Evolutionary conservation across 2,329 filamentous ascomycete genomes (phyloP).

Genomic region (Ceratocystis variospora): DNA sequence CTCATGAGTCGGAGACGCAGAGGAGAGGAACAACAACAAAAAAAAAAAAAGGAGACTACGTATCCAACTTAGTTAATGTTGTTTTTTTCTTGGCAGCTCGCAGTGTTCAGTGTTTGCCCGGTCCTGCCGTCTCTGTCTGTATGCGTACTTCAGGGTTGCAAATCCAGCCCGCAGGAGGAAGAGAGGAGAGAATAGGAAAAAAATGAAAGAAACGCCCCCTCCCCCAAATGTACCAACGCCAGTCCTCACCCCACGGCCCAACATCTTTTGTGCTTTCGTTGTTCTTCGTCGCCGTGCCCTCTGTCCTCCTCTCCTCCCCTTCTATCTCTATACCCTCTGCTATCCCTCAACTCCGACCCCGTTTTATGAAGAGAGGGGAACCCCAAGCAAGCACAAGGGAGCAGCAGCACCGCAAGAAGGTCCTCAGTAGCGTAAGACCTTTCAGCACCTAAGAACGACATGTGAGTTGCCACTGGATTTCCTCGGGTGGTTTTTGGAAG

Average conservation of each 20-base stretch:
- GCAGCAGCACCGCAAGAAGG: too few relatives aligned
- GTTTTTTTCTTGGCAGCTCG: too few relatives aligned
- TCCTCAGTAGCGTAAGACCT: too few relatives aligned
- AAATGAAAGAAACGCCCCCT: background rate
- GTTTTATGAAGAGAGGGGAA: too few relatives aligned
- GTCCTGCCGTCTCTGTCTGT: background rate
- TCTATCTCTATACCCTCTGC: background rate
- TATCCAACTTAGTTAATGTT: too few relatives aligned
- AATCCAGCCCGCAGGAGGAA: background rate
- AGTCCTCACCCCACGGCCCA: background rate
- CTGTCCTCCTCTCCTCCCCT: background rate
- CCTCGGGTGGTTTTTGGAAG: too few relatives aligned
- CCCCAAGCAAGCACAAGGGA: too few relatives aligned
- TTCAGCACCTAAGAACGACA: too few relatives aligned
- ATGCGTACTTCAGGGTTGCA: background rate
- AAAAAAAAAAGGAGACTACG: too few relatives aligned
- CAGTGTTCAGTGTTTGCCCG: too few relatives aligned
- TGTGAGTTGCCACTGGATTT: too few relatives aligned
- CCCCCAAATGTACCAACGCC: background rate
- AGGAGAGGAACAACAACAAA: too few relatives aligned
- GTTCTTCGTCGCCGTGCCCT: background rate
- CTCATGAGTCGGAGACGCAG: background rate
- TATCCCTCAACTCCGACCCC: background rate
- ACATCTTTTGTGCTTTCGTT: background rate
- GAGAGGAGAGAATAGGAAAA: background rate